Evolutionary conservation across 805 yeast species (phyloP).

Genomic region (Priceomyces melissophilus): DNA sequence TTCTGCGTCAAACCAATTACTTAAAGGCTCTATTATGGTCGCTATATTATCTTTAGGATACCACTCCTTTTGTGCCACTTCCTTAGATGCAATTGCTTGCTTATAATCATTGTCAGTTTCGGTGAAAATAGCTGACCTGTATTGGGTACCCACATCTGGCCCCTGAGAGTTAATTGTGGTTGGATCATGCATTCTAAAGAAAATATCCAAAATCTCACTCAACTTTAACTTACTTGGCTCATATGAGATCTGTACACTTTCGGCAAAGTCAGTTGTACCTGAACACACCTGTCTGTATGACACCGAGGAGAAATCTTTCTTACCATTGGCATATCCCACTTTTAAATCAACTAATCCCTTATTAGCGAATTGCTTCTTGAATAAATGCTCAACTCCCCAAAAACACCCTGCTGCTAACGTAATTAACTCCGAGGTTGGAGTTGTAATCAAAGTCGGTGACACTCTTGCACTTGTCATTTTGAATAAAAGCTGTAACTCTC

Average conservation of each 20-base stretch:
- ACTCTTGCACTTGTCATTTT: conserved; percentile 14
- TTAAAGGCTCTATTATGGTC: conserved; percentile 66
- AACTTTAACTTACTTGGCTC: conserved; percentile 64
- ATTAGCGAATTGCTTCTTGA: conserved; percentile 60
- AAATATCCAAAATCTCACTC: conserved; percentile 70
- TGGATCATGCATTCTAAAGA: conserved; percentile 93
- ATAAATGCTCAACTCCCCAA: conserved; percentile 89
- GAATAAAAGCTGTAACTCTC: background rate
- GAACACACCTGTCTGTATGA: conserved; percentile 69
- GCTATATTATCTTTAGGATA: conserved; percentile 65
- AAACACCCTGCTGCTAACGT: conserved; percentile 64
- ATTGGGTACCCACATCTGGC: conserved; percentile 84
- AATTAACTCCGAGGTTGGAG: conserved; percentile 31
- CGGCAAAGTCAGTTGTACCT: conserved; percentile 76
- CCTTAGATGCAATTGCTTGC: conserved; percentile 44
- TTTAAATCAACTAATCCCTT: conserved; percentile 69
- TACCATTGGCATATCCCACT: conserved; percentile 92
- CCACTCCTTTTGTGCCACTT: conserved; percentile 67
- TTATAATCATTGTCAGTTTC: conserved; percentile 50
- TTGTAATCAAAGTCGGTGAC: conserved; percentile 34
- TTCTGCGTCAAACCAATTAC: conserved; percentile 88
- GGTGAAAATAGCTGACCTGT: conserved; percentile 77
- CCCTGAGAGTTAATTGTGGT: conserved; percentile 84
- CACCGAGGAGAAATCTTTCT: conserved; percentile 42
- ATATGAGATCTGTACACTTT: conserved; percentile 76